A percentile compares a stretch with the other conserved stretches of the same genome.
phyloP scores from a whole-genome alignment of 2,329 filamentous ascomycete species.

The Peltaster fructicola region DNA sequence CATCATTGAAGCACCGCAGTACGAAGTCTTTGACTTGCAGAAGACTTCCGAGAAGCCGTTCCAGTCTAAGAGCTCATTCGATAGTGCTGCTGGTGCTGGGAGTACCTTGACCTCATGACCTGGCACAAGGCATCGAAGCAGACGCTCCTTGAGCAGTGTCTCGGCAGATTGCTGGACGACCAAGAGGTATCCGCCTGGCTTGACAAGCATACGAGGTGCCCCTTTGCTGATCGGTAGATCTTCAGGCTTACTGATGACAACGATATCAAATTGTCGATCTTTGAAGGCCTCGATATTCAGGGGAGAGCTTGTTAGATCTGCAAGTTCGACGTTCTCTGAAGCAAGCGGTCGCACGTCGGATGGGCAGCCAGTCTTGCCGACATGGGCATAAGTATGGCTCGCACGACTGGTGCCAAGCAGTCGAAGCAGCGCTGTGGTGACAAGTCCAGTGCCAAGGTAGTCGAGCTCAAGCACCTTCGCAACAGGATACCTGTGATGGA shows the following conservation, averaged over 20 bases:
- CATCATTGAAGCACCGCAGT: neutral
- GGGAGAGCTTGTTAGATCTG: too few species aligned
- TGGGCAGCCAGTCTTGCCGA: too few species aligned
- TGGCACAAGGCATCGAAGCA: neutral
- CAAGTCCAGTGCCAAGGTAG: neutral
- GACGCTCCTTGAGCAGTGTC: neutral
- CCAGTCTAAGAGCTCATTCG: neutral
- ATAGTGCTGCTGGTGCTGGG: neutral
- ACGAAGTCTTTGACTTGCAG: neutral
- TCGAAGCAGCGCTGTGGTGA: neutral
- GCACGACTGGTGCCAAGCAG: too few species aligned
- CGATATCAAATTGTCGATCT: too few species aligned
- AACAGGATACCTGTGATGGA: slow-evolving; percentile 1
- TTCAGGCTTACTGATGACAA: neutral
- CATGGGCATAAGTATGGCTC: too few species aligned
- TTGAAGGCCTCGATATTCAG: too few species aligned
- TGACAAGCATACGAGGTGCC: neutral
- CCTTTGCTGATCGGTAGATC: neutral
- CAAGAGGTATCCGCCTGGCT: neutral
- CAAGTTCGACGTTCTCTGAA: too few species aligned
- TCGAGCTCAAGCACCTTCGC: slow-evolving; percentile 1
- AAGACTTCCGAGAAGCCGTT: neutral
- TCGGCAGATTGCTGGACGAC: neutral
- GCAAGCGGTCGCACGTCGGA: too few species aligned
- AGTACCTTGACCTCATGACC: neutral